These are phyloP conservation scores for Paraphoma sp. DNA, from an alignment of 2,329 filamentous ascomycete genomes.

Conservation along the genomic window DNA sequence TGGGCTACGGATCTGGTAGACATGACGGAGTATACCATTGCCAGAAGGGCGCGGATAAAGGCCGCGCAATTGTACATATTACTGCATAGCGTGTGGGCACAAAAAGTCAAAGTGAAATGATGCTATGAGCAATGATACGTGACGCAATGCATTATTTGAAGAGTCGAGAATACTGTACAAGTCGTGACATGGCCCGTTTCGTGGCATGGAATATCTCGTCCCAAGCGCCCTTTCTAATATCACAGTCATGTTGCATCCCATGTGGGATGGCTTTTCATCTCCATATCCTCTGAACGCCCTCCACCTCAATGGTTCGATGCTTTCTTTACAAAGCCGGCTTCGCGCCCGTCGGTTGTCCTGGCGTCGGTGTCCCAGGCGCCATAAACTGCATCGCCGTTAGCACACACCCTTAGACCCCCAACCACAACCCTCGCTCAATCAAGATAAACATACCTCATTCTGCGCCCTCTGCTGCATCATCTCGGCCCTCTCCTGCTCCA, in stretches of 20 bases:
- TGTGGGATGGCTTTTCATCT: no score
- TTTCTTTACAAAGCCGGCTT: conserved; percentile 43
- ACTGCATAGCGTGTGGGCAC: conserved; percentile 31
- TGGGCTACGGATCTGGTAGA: conserved; percentile 28
- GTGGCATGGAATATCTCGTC: neutral
- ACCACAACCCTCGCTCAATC: neutral
- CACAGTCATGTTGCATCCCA: no score
- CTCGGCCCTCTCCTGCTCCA: conserved; percentile 98
- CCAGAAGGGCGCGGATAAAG: conserved; percentile 17
- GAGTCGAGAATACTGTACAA: conserved; percentile 41
- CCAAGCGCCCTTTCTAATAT: conserved; percentile 5
- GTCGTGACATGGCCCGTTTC: conserved; percentile 16
- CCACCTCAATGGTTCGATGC: no score
- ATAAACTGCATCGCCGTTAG: conserved; percentile 38
- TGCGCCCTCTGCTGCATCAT: conserved; percentile 87
- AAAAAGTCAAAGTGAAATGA: conserved; percentile 10
- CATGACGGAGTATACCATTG: conserved; percentile 15
- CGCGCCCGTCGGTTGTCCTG: conserved; percentile 33
- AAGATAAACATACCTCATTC: conserved; percentile 65
- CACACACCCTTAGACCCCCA: neutral
- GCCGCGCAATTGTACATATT: conserved; percentile 43
- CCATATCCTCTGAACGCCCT: no score
- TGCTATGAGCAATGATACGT: conserved; percentile 4
- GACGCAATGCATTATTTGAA: conserved; percentile 30
- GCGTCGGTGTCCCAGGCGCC: conserved; percentile 35